Conservation (phyloP, 345 rosid species). For the Dimocarpus longan region DNA sequence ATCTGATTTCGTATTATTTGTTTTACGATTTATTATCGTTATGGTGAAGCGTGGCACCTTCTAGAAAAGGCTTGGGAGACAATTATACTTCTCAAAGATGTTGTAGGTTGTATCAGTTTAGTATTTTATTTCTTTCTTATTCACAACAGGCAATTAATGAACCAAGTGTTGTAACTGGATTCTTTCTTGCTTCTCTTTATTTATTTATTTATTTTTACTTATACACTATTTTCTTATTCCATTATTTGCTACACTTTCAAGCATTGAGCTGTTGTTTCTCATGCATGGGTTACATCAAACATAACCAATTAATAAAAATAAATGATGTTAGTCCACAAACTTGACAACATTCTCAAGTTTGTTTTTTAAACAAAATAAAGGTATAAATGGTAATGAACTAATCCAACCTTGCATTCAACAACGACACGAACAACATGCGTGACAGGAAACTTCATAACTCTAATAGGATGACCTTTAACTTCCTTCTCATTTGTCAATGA, state of each 20-base stretch:
- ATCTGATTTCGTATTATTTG: slow-evolving; percentile 19
- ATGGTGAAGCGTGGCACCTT: slow-evolving; percentile 86
- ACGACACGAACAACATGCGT: no score
- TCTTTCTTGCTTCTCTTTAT: slow-evolving; percentile 23
- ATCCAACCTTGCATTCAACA: no score
- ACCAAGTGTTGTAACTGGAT: slow-evolving; percentile 5
- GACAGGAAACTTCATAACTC: no score
- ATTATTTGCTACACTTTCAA: background rate
- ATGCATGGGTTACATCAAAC: background rate
- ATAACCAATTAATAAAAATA: background rate
- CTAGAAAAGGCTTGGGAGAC: slow-evolving; percentile 74
- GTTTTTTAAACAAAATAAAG: no score
- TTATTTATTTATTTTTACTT: slow-evolving; percentile 27
- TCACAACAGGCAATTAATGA: slow-evolving; percentile 2
- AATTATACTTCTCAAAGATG: slow-evolving; percentile 61
- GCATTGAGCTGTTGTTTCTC: background rate
- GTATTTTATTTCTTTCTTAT: slow-evolving; percentile 36
- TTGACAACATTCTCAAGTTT: no score
- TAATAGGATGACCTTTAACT: no score
- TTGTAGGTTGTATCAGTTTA: slow-evolving; percentile 67
- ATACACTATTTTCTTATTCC: slow-evolving; percentile 12
- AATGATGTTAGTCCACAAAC: background rate
- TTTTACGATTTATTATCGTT: slow-evolving; percentile 60
- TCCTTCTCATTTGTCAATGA: no score
- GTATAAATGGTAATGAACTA: no score